A percentile compares a stretch with the other conserved stretches of the same genome.
Evolutionary conservation across 352 stramenopile genomes (phyloP).

Genomic region (Phytophthora megakarya): DNA sequence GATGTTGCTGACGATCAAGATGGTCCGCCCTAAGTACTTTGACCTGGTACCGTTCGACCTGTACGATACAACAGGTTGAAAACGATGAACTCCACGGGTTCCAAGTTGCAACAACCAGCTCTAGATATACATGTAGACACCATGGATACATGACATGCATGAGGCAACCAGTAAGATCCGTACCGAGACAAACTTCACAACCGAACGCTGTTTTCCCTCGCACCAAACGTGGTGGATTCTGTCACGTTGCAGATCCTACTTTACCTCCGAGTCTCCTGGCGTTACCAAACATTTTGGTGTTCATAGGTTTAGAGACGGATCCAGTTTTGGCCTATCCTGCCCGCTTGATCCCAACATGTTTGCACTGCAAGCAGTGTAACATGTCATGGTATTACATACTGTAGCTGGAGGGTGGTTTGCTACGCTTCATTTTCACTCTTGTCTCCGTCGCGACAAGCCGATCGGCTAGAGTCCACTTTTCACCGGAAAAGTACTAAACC

Average conservation of each 20-base stretch:
- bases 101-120: too few species aligned
- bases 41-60: background rate
- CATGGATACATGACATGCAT: background rate
- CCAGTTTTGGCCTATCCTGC: constrained; percentile 11
- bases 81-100: too few species aligned
- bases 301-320: constrained; percentile 13
- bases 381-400: constrained; percentile 2
- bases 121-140: background rate
- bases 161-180: background rate
- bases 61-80: background rate
- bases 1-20: background rate
- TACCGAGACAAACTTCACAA: constrained; percentile 9
- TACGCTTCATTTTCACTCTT: constrained; percentile 28
- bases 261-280: background rate
- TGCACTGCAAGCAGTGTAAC: background rate
- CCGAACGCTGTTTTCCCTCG: constrained; percentile 17
- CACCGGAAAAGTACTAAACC: constrained; percentile 15
- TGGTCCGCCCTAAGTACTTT: too few species aligned
- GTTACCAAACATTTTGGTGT: too few species aligned
- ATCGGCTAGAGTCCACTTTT: constrained; percentile 26
- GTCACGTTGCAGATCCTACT: constrained; percentile 20
- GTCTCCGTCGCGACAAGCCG: constrained; percentile 9
- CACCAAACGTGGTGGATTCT: background rate
- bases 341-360: background rate
- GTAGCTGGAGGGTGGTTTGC: background rate